Conservation (phyloP, 495 filamentous ascomycete species). For the Tuber aestivum region DNA sequence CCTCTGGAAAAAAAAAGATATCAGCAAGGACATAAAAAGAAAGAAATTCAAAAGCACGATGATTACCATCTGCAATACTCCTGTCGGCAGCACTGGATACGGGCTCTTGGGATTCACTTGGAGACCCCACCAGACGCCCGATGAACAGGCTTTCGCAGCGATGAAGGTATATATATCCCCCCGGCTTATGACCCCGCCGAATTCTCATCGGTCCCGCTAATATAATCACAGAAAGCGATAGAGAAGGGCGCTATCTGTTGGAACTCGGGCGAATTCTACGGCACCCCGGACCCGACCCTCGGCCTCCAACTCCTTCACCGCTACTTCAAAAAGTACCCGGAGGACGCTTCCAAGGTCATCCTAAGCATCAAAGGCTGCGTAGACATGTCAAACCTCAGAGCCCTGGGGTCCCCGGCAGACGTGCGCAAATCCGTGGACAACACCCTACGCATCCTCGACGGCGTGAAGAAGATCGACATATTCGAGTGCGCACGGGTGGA, state of each 20-base stretch:
- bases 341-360: conserved; percentile 56
- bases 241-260: conserved; percentile 41
- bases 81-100: conserved; percentile 49
- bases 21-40: no score
- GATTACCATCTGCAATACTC: conserved; percentile 42
- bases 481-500: conserved; percentile 75
- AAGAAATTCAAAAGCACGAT: conserved; percentile 14
- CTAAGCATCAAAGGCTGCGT: conserved; percentile 57
- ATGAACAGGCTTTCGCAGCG: conserved; percentile 38
- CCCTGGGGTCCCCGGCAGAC: conserved; percentile 58
- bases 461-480: conserved; percentile 74
- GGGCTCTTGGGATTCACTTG: conserved; percentile 47
- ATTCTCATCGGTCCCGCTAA: neutral
- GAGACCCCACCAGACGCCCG: conserved; percentile 29
- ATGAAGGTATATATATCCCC: conserved; percentile 27
- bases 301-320: conserved; percentile 53
- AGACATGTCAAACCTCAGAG: conserved; percentile 3
- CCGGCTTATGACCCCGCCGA: no score
- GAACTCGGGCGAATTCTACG: conserved; percentile 44
- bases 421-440: conserved; percentile 64
- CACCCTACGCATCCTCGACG: conserved; percentile 56
- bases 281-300: conserved; percentile 31
- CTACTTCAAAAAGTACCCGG: conserved; percentile 58
- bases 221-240: conserved; percentile 28
- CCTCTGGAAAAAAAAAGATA: neutral